Conservation (phyloP, 148 eudicot genomes). For the Vaccinium myrtillus region DNA sequence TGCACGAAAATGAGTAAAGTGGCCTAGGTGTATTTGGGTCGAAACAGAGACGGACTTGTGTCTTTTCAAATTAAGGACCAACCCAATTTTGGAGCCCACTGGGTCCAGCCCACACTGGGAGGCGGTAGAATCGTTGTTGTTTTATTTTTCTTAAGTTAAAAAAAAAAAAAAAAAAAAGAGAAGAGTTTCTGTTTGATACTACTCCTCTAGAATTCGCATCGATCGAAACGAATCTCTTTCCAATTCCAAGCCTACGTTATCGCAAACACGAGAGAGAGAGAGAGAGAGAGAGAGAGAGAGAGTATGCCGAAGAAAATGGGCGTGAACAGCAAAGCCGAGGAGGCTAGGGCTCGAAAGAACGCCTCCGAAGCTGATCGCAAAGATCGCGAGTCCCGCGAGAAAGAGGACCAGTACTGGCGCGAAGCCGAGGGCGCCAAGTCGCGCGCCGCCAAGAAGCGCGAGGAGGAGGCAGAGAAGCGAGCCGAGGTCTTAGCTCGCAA, state of each 20-base stretch:
- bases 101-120: too few relatives aligned
- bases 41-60: too few relatives aligned
- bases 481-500: constrained; percentile 73
- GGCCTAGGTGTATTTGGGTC: too few relatives aligned
- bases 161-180: too few relatives aligned
- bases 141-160: too few relatives aligned
- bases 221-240: not conserved
- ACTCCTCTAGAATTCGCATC: not conserved
- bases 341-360: constrained; percentile 60
- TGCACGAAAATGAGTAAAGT: too few relatives aligned
- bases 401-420: constrained; percentile 91
- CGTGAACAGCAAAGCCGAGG: constrained; percentile 90
- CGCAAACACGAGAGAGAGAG: not conserved
- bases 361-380: constrained; percentile 67
- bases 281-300: constrained; percentile 3
- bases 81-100: too few relatives aligned
- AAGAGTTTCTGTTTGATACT: not conserved
- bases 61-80: too few relatives aligned
- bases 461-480: constrained; percentile 81
- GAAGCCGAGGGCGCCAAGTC: constrained; percentile 89
- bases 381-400: constrained; percentile 49
- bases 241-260: not conserved
- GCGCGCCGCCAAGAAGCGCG: constrained; percentile 81
- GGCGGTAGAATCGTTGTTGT: too few relatives aligned
- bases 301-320: constrained; percentile 95